These are phyloP conservation scores for Monosporascus cannonballus DNA, from an alignment of 2,329 filamentous ascomycete genomes.

Conservation along the genomic window DNA sequence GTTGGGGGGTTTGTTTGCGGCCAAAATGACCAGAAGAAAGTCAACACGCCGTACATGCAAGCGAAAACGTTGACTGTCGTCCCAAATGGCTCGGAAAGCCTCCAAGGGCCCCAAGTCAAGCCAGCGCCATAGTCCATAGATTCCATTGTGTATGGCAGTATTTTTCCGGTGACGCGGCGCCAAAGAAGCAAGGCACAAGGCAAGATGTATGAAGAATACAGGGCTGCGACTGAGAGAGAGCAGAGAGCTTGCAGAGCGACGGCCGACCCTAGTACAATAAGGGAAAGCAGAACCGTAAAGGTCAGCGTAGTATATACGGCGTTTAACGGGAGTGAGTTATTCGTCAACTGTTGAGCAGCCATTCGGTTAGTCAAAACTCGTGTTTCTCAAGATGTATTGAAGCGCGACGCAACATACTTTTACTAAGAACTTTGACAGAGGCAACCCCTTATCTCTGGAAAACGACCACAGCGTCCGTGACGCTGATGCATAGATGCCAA, in stretches of 20 bases:
- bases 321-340: conserved; percentile 13
- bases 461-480: conserved; percentile 23
- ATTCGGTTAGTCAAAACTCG: background rate
- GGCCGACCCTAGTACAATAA: conserved; percentile 20
- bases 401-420: background rate
- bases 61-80: conserved; percentile 49
- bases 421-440: conserved; percentile 5
- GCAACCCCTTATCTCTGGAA: conserved; percentile 16
- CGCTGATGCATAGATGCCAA: conserved; percentile 15
- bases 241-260: conserved; percentile 39
- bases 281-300: conserved; percentile 16
- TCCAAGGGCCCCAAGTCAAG: conserved; percentile 49
- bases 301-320: conserved; percentile 13
- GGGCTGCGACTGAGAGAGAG: conserved; percentile 34
- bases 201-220: conserved; percentile 38
- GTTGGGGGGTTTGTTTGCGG: conserved; percentile 28
- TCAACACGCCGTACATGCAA: conserved; percentile 45
- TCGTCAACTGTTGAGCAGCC: conserved; percentile 8
- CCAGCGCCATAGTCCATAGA: background rate
- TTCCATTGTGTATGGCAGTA: conserved; percentile 12
- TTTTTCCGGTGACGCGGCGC: conserved; percentile 27
- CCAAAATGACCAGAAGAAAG: conserved; percentile 53
- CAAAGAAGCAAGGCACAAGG: conserved; percentile 33
- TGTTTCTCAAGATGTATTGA: background rate
- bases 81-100: conserved; percentile 42